Evolutionary conservation across 768 basidiomycete genomes (phyloP), one percentile per base, ranked within the genome.

Genomic region (Boletus bicolor): DNA sequence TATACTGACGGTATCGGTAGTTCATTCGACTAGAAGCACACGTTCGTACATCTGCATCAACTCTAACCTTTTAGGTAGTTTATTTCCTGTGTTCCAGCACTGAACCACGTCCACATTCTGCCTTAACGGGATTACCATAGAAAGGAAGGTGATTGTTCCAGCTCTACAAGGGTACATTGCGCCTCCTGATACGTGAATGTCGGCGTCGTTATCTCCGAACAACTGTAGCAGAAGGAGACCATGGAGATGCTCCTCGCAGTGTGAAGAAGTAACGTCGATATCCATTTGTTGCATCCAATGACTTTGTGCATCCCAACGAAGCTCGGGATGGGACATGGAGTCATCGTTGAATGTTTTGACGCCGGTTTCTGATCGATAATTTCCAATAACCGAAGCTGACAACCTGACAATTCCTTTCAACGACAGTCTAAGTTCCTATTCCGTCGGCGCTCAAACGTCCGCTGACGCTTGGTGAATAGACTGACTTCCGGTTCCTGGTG

Each of bases 401-500:
- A 47, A 19, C 17, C 38, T 30, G 39, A 35, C 52, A 41, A 24
- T 30, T 4, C 26, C 34, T 9, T 17, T 24, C 35, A 28, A 35
- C 21, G 4, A 44, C 21, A 34, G 30, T 53, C 14, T 15, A 35
- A 32, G 12, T 44, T 32, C 19, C 37, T 38, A 21, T 61, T 35
- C 46, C 50, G 50, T 51, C 59, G 39, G 59, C 11, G 32, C 15
- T 47, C 45, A 30, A 30, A 35, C 26, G 41, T 14, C 53, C 54
- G 8, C 4, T 6, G 19, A 9, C 21, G 10, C 6, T 21, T 6
- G 10, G 51, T 24, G 21, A 24, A 24, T 24, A 24, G 21, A 24
- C 21, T 24, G 21, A 39, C 5, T 30, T 32, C 15, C n/a, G 34
- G 65, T 67, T 21, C 64, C 64, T 65, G 64, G 65, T 65, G 43